Conservation (phyloP, 441 rosid species). For the Hura crepitans region DNA sequence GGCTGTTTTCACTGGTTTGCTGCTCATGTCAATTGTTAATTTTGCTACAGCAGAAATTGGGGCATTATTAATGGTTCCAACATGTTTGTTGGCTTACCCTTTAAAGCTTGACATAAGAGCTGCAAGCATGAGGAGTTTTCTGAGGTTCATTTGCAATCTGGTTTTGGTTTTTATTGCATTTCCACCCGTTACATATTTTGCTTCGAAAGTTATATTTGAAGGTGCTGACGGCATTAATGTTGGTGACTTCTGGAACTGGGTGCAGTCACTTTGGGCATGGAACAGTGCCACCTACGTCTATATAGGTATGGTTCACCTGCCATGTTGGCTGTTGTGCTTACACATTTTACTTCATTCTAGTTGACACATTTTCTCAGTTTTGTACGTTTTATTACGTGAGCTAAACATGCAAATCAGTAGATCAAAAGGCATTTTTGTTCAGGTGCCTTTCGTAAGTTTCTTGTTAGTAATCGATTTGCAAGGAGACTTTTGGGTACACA, state of each 20-base stretch:
- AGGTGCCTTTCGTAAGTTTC: slow-evolving; percentile 1
- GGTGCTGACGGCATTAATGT: slow-evolving; percentile 38
- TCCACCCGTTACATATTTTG: slow-evolving; percentile 57
- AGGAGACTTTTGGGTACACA: background rate
- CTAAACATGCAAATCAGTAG: slow-evolving; percentile 21
- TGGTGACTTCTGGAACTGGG: slow-evolving; percentile 79
- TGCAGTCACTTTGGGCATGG: slow-evolving; percentile 86
- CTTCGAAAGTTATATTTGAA: slow-evolving; percentile 39
- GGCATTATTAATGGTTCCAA: slow-evolving; percentile 69
- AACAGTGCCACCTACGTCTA: slow-evolving; percentile 87
- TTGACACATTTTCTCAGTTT: slow-evolving; percentile 27
- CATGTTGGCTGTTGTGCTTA: slow-evolving; percentile 75
- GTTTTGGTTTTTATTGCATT: slow-evolving; percentile 45
- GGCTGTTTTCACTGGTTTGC: slow-evolving; percentile 65
- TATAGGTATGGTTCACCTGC: slow-evolving; percentile 74
- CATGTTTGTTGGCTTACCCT: slow-evolving; percentile 69
- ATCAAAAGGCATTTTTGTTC: slow-evolving; percentile 5
- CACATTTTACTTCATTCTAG: slow-evolving; percentile 42
- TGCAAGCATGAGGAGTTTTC: slow-evolving; percentile 33
- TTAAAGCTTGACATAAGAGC: slow-evolving; percentile 48
- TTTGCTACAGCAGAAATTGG: slow-evolving; percentile 94
- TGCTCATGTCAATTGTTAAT: slow-evolving; percentile 86
- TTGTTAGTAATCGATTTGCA: slow-evolving; percentile 1
- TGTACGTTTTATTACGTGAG: slow-evolving; percentile 10
- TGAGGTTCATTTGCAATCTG: slow-evolving; percentile 47